phyloP scores from a whole-genome alignment of 495 filamentous ascomycete species.

The Xylaria sp. region DNA sequence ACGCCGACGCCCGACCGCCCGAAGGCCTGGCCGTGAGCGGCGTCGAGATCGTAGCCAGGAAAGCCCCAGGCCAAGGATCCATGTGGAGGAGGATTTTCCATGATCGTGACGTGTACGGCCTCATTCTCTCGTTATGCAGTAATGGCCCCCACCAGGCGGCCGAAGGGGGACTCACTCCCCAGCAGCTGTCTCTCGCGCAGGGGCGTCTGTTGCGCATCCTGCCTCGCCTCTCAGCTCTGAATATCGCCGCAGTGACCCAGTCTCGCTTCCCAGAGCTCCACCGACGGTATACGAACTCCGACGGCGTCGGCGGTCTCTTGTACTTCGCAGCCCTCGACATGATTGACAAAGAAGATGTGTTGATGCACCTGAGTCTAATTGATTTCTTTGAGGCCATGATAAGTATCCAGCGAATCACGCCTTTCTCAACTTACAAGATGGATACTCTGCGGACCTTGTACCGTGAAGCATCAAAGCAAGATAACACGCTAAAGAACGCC shows the following conservation, averaged over 20 bases:
- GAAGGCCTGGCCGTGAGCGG: slow-evolving; percentile 40
- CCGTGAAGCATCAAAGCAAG: slow-evolving; percentile 46
- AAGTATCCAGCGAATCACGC: slow-evolving; percentile 57
- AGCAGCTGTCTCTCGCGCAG: slow-evolving; percentile 78
- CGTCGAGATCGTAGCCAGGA: slow-evolving; percentile 47
- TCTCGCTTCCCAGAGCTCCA: slow-evolving; percentile 69
- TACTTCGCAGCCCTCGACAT: slow-evolving; percentile 77
- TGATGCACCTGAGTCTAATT: slow-evolving; percentile 82
- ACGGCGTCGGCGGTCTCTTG: slow-evolving; percentile 63
- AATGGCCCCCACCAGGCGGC: slow-evolving; percentile 47
- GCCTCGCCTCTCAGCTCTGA: slow-evolving; percentile 67
- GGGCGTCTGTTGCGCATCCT: slow-evolving; percentile 76
- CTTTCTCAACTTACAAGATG: slow-evolving; percentile 47
- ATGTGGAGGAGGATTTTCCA: slow-evolving; percentile 77
- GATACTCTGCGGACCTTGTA: slow-evolving; percentile 49
- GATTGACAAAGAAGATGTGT: slow-evolving; percentile 73
- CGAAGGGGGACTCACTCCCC: slow-evolving; percentile 53
- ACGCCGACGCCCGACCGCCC: slow-evolving; percentile 61
- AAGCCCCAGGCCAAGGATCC: slow-evolving; percentile 64
- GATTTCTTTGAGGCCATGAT: slow-evolving; percentile 77
- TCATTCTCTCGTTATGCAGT: slow-evolving; percentile 69
- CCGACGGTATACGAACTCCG: slow-evolving; percentile 51
- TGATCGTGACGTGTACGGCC: slow-evolving; percentile 68
- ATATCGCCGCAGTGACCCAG: slow-evolving; percentile 66
- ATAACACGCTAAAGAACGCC: slow-evolving; percentile 49